Base-by-base conservation (phyloP, 2,329 filamentous ascomycete species). In the Tolypocladium album region DNA sequence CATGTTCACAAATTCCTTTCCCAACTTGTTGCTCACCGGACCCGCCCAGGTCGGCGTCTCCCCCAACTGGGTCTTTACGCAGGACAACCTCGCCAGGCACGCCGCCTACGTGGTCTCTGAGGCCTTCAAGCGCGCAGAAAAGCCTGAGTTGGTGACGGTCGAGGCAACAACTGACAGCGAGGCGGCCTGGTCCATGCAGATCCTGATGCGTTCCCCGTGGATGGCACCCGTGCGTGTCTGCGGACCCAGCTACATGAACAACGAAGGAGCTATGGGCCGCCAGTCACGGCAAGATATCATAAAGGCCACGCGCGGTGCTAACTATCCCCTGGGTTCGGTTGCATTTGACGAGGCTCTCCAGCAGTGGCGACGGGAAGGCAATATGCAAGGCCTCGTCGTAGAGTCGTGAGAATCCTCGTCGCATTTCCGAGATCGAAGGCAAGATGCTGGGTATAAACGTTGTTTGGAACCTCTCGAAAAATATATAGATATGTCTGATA, bases 171-270 rank as follows among this genome's bases (percentile, higher is more conserved):
- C 60, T 3, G 72, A 75, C 31, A 80, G 74, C 0, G 79, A 82
- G 65, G 75, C 81, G 58, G 74, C 68, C 3, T 84, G 80, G 79
- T 70, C 74, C 0, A 64, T 65, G 31, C 64, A 70, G 56, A 73
- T 79, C 52, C 66, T 79, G 64, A 67, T 67, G 57, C 71, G 73
- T 1, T 77, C 77, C 0, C 69, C 68, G 9, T 72, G 73, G 36
- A 74, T 77, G 45, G 73, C 74, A 0, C 71, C 71, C 9, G 59
- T 79, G 24, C 66, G 68, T 6, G 73, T 78, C 17, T 86, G 82
- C 68, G 83, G 81, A n/a, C 82, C 82, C 0, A 74, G 78, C 15
- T 85, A 84, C 64, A 69, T 78, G 45, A 84, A 81, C 56, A 69
- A 66, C 27, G 79, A 83, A 67, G 78, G 75, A 2, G 67, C 71